Conservation (phyloP, 208 protist genomes). For the Histomonas meleagridis region DNA sequence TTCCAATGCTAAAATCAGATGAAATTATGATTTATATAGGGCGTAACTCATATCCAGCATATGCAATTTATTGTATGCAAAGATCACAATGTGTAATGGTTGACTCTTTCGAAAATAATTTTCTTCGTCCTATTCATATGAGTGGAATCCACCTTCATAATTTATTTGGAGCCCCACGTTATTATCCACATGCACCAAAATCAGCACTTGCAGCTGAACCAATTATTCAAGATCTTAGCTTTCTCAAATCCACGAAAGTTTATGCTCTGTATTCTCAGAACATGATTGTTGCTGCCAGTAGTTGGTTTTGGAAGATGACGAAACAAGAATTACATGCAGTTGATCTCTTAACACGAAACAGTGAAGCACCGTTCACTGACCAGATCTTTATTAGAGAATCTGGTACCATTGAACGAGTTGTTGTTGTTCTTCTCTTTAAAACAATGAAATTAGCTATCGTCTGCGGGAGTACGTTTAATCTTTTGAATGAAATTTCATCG, state of each 20-base stretch:
- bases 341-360: neutral
- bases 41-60: neutral
- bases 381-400: neutral
- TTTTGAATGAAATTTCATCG: neutral
- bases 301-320: neutral
- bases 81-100: neutral
- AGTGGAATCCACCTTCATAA: neutral
- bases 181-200: neutral
- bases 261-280: neutral
- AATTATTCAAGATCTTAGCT: neutral
- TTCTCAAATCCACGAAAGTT: neutral
- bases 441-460: neutral
- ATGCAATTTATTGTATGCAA: neutral
- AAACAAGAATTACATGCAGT: neutral
- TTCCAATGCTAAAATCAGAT: neutral
- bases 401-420: neutral
- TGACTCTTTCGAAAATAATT: neutral
- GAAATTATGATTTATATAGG: neutral
- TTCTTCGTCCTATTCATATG: neutral
- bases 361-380: constrained; percentile 19
- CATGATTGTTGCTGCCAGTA: neutral
- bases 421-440: neutral
- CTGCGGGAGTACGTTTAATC: neutral
- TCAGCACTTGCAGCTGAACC: neutral
- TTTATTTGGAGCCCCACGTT: neutral